Conservation (phyloP, 1,139 yeast genomes). For the Yamadazyma sp. region DNA sequence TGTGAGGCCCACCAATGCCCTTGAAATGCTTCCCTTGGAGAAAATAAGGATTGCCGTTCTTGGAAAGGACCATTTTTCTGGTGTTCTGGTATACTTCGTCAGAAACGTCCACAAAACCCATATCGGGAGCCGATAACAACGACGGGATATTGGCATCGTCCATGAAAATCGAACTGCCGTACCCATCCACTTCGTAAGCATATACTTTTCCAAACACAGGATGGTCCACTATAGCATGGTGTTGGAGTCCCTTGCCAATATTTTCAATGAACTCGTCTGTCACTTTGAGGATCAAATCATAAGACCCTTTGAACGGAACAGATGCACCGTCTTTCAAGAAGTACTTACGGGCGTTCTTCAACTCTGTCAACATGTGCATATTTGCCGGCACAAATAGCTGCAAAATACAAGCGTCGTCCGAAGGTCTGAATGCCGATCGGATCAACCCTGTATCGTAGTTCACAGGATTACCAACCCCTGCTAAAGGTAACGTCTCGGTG, state of each 20-base stretch:
- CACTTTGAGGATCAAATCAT: slow-evolving; percentile 15
- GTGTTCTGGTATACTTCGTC: slow-evolving; percentile 76
- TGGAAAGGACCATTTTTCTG: slow-evolving; percentile 68
- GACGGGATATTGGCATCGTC: slow-evolving; percentile 93
- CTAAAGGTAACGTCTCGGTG: slow-evolving; percentile 75
- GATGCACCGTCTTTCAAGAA: slow-evolving; percentile 18
- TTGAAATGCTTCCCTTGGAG: slow-evolving; percentile 59
- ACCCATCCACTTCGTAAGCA: slow-evolving; percentile 90
- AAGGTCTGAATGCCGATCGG: slow-evolving; percentile 86
- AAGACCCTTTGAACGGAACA: slow-evolving; percentile 7
- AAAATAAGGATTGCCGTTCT: slow-evolving; percentile 76
- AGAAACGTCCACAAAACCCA: slow-evolving; percentile 57
- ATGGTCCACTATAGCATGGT: slow-evolving; percentile 65
- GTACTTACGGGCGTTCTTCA: slow-evolving; percentile 31
- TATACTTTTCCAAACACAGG: slow-evolving; percentile 72
- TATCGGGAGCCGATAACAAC: slow-evolving; percentile 73
- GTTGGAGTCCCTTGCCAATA: slow-evolving; percentile 58
- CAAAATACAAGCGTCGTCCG: slow-evolving; percentile 81
- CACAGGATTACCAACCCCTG: slow-evolving; percentile 84
- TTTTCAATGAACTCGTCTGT: slow-evolving; percentile 37
- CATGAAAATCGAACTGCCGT: slow-evolving; percentile 72
- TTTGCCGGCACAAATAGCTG: slow-evolving; percentile 88
- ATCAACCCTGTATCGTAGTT: slow-evolving; percentile 68
- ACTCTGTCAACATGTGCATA: slow-evolving; percentile 71
- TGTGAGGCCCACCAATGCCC: slow-evolving; percentile 91